phyloP scores from a whole-genome alignment of 768 basidiomycete genomes.

The Dioszegia hungarica region DNA sequence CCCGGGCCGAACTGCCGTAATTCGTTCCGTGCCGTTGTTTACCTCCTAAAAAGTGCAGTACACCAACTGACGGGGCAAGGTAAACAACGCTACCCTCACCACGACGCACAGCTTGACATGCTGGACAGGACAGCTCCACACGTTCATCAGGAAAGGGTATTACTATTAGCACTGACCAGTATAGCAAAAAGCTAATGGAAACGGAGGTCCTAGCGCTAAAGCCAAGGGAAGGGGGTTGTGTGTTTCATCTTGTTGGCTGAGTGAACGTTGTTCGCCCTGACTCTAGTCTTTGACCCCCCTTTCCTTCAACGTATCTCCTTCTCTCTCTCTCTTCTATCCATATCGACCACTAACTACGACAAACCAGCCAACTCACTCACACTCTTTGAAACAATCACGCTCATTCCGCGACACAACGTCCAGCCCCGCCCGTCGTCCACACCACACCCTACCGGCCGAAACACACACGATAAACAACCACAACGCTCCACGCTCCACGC shows the following conservation, averaged over 20 bases:
- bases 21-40: too few relatives aligned
- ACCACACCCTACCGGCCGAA: neutral
- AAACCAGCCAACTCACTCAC: neutral
- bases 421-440: neutral
- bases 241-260: neutral
- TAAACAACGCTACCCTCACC: too few relatives aligned
- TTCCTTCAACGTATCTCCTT: neutral
- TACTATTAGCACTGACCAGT: neutral
- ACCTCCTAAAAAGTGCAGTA: too few relatives aligned
- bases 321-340: neutral
- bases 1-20: too few relatives aligned
- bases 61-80: too few relatives aligned
- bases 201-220: too few relatives aligned
- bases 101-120: too few relatives aligned
- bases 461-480: neutral
- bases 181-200: too few relatives aligned
- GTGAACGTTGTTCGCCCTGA: too few relatives aligned
- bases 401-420: neutral
- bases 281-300: neutral
- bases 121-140: too few relatives aligned
- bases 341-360: neutral
- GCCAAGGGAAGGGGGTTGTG: neutral
- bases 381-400: slow-evolving; percentile 1
- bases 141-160: neutral
- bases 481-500: too few relatives aligned